Conservation (phyloP, 2,329 filamentous ascomycete genomes). For the Phaeomoniella chlamydospora region DNA sequence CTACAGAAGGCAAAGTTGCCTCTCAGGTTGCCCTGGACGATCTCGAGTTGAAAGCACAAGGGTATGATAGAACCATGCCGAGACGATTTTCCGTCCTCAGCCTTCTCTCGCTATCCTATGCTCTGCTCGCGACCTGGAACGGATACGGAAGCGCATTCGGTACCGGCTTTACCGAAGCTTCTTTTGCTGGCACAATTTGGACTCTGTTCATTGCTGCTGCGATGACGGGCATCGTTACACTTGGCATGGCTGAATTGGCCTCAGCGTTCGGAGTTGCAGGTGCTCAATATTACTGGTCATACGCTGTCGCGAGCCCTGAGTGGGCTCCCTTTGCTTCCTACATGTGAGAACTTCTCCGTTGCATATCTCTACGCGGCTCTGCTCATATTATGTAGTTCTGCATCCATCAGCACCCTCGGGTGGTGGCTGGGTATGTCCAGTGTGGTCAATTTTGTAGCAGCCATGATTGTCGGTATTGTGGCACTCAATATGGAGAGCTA, state of each 20-base stretch:
- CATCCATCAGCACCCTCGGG: too few species aligned
- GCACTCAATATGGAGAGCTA: constrained; percentile 22
- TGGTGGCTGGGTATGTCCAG: too few species aligned
- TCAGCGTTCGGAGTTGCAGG: constrained; percentile 16
- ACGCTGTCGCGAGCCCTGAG: constrained; percentile 17
- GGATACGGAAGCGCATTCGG: constrained; percentile 6
- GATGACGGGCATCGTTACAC: constrained; percentile 5
- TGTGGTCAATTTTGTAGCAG: too few species aligned
- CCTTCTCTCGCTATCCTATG: constrained; percentile 5
- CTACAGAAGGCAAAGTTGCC: too few species aligned
- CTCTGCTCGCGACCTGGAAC: constrained; percentile 6
- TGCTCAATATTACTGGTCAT: constrained; percentile 27
- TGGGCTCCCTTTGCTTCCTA: too few species aligned
- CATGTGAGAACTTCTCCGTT: too few species aligned
- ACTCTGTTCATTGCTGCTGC: constrained; percentile 4
- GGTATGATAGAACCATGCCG: too few species aligned
- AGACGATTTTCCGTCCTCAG: constrained; percentile 5
- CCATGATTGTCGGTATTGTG: too few species aligned
- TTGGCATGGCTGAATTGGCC: constrained; percentile 6
- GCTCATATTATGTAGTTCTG: too few species aligned
- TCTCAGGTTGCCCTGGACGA: too few species aligned
- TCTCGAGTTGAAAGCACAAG: too few species aligned
- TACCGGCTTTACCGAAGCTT: constrained; percentile 5
- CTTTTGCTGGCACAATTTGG: constrained; percentile 6
- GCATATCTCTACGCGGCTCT: too few species aligned